Percentiles rank a stretch among this genome's conserved stretches.
phyloP scores from a whole-genome alignment of 192 early-diverging fungal species.

The Coemansia sp. region DNA sequence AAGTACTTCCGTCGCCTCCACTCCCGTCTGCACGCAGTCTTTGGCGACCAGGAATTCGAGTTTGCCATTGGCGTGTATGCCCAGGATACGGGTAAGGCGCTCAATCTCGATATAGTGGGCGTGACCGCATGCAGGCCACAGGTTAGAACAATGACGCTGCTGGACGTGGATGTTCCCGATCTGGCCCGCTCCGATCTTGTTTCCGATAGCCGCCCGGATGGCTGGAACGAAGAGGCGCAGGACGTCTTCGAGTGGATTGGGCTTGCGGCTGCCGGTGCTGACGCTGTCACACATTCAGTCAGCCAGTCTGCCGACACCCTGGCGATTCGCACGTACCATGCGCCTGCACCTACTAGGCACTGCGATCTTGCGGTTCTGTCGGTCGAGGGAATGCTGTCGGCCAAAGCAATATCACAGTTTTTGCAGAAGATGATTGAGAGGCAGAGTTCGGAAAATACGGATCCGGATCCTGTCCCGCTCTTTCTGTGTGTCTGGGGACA shows the following conservation, averaged over 20 bases:
- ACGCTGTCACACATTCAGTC: background rate
- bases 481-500: conserved; percentile 49
- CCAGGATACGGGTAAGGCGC: conserved; percentile 13
- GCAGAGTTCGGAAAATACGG: background rate
- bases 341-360: background rate
- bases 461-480: background rate
- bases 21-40: conserved; percentile 18
- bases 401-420: conserved; percentile 22
- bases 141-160: background rate
- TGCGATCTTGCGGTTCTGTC: conserved; percentile 11
- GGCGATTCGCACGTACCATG: conserved; percentile 21
- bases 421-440: background rate
- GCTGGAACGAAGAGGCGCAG: conserved; percentile 31
- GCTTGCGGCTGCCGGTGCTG: conserved; percentile 16
- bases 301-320: background rate
- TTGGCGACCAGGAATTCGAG: conserved; percentile 16
- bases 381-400: conserved; percentile 30
- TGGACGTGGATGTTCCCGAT: conserved; percentile 11
- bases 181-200: background rate
- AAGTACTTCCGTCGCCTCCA: conserved; percentile 42
- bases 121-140: background rate
- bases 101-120: conserved; percentile 37
- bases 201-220: conserved; percentile 9
- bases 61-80: conserved; percentile 32
- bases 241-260: conserved; percentile 51